Conservation (phyloP, 768 basidiomycete species). For the Calocera cornea region DNA sequence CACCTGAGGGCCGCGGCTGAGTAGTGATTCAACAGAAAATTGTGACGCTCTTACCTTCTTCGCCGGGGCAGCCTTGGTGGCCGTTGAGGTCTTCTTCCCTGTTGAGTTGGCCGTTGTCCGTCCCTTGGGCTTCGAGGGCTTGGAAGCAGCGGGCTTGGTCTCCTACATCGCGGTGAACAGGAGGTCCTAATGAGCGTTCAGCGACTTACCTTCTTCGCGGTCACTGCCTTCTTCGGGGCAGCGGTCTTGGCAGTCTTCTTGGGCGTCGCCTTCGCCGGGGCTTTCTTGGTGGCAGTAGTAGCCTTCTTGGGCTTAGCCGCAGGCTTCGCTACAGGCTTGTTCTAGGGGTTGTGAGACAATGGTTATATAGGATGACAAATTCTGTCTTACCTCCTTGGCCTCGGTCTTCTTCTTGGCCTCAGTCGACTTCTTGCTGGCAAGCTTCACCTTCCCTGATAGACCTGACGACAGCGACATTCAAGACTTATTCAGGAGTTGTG, state of each 20-base stretch:
- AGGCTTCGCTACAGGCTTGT: slow-evolving; percentile 12
- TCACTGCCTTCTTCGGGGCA: slow-evolving; percentile 19
- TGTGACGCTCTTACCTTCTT: background rate
- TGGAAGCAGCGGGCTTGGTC: slow-evolving; percentile 7
- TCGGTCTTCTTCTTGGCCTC: slow-evolving; percentile 9
- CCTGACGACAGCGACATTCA: slow-evolving; percentile 1
- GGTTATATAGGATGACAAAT: background rate
- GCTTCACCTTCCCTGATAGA: slow-evolving; percentile 13
- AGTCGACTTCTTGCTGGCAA: slow-evolving; percentile 12
- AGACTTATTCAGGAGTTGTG: background rate
- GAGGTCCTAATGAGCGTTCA: background rate
- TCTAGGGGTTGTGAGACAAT: slow-evolving; percentile 1
- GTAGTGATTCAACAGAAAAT: background rate
- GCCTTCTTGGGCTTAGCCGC: slow-evolving; percentile 5
- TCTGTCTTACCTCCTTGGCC: background rate
- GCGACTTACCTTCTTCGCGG: slow-evolving; percentile 20
- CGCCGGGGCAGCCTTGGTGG: background rate
- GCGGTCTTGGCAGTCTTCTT: slow-evolving; percentile 20
- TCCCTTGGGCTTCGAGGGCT: slow-evolving; percentile 6
- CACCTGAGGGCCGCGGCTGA: background rate
- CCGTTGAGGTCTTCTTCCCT: background rate
- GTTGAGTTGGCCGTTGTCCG: slow-evolving; percentile 1
- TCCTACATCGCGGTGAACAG: background rate
- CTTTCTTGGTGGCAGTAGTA: slow-evolving; percentile 7
- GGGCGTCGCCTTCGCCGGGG: slow-evolving; percentile 4